Base-by-base conservation (phyloP, 2,329 filamentous ascomycete species). In the Lachnellula occidentalis region DNA sequence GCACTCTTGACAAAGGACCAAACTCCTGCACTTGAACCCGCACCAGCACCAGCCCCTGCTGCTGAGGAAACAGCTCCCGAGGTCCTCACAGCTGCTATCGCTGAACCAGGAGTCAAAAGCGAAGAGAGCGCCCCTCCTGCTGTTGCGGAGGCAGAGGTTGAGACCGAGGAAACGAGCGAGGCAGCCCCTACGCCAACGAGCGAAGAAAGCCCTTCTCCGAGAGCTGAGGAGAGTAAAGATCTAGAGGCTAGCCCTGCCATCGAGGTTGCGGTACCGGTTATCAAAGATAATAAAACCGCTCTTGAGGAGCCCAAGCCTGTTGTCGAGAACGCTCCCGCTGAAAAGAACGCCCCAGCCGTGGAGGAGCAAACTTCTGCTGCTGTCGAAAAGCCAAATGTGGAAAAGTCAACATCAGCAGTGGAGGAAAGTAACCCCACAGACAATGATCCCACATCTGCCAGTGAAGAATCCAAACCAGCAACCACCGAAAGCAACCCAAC, bases 1-100 rank as follows among this genome's bases (percentile, higher is more conserved):
- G 54, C 54, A 1, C 22, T 56, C 8, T 27, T n/a, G 1, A 3
- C 45, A 17, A 53, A 45, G 24, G 55, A 54, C 41, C 34, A 48
- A 31, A 27, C 14, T 9, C 4, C 34, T 31, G 21, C 50, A 31
- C 9, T 11, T 34, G 31, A 31, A 19, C 8, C 47, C 5, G 34
- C 47, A 17, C 48, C 36, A 31, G 15, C 48, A 14, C 21, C 50
- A 22, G 41, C 24, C 17, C 41, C 41, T 7, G 22, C 19, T 43
- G 24, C 12, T 9, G 37, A 41, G 15, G 31, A 22, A 15, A 4
- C 31, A 15, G 19, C 45, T 9, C 45, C 51, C 3, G 36, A 19
- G 22, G 34, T 31, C 36, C 36, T 39, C 36, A 31, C 9, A 11
- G 9, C 27, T 39, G 36, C 36, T 39, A 39, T 15, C 8, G 36